These are phyloP conservation scores for Penicillium digitatum DNA, from an alignment of 2,329 filamentous ascomycete genomes.

Conservation along the genomic window DNA sequence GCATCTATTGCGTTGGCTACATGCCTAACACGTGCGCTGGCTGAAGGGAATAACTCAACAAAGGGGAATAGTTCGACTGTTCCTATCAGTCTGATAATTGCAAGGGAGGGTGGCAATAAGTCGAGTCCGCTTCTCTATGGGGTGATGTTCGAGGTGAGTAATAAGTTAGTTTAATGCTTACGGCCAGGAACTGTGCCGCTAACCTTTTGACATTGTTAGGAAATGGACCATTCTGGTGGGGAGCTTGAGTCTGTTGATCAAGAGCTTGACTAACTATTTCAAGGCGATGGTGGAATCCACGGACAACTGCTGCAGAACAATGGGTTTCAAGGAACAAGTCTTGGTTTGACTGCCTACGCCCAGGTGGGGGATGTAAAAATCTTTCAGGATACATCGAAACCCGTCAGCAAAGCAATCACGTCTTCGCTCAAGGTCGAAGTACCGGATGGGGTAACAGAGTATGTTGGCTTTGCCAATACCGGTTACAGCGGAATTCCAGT, in stretches of 20 bases:
- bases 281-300: slow-evolving; percentile 35
- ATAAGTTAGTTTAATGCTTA: background rate
- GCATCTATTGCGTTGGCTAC: background rate
- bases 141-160: slow-evolving; percentile 36
- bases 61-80: background rate
- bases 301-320: slow-evolving; percentile 35
- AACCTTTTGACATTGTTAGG: slow-evolving; percentile 15
- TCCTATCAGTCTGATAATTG: slow-evolving; percentile 28
- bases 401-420: slow-evolving; percentile 28
- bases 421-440: slow-evolving; percentile 28
- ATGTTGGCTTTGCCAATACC: slow-evolving; percentile 45
- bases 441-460: slow-evolving; percentile 17
- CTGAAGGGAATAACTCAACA: background rate
- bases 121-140: slow-evolving; percentile 36
- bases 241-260: background rate
- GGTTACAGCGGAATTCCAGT: slow-evolving; percentile 36
- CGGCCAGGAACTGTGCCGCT: background rate
- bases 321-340: slow-evolving; percentile 31
- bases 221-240: slow-evolving; percentile 36
- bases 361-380: slow-evolving; percentile 27
- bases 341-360: slow-evolving; percentile 27
- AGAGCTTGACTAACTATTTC: background rate
- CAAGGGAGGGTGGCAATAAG: slow-evolving; percentile 27
- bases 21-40: background rate
- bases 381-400: slow-evolving; percentile 21